These are phyloP conservation scores for Naegleria gruberi DNA, from an alignment of 208 protist genomes.

Conservation along the genomic window DNA sequence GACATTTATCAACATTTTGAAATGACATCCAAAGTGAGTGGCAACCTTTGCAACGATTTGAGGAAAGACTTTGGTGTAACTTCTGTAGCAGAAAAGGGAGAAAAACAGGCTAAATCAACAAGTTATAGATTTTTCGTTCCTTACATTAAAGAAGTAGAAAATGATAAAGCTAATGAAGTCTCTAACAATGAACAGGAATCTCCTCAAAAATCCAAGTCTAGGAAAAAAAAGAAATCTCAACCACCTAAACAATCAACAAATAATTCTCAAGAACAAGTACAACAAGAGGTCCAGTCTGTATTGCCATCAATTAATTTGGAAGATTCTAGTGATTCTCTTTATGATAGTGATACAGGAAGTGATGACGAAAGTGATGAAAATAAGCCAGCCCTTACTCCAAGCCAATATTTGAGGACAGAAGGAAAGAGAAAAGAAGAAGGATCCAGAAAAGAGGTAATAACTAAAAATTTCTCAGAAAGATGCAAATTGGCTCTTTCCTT, in stretches of 20 bases:
- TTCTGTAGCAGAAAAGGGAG: background rate
- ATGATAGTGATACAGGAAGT: background rate
- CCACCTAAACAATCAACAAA: too few relatives aligned
- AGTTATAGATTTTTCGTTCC: background rate
- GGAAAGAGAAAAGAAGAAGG: background rate
- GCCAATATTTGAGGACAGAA: background rate
- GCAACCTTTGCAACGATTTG: background rate
- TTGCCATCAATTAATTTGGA: too few relatives aligned
- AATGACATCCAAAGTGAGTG: background rate
- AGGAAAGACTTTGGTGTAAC: background rate
- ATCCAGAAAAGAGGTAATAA: background rate
- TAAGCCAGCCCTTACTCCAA: background rate
- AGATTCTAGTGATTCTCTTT: background rate
- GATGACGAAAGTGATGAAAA: background rate
- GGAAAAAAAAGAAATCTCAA: background rate
- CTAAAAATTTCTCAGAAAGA: background rate
- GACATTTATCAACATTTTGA: slow-evolving; percentile 1
- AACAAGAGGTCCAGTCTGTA: background rate
- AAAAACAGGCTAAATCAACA: background rate
- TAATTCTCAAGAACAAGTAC: background rate
- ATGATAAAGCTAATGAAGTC: background rate
- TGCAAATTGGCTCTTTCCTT: background rate
- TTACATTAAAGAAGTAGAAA: background rate
- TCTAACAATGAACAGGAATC: background rate
- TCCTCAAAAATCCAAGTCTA: background rate